These are phyloP conservation scores for Globisporangium sylvaticum DNA, from an alignment of 352 stramenopile genomes.

Conservation along the genomic window DNA sequence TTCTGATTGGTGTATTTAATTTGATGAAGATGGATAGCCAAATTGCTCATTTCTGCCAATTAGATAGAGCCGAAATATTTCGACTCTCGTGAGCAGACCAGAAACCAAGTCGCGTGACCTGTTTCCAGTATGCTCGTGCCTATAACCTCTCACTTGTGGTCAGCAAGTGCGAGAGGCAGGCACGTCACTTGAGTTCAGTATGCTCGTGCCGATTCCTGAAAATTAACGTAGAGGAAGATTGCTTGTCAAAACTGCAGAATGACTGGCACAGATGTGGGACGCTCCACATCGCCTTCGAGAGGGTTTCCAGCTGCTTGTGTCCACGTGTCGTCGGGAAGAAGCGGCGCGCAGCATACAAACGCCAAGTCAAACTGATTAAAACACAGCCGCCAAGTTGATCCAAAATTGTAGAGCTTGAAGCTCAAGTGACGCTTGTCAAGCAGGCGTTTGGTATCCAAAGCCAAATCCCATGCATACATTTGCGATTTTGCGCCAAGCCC, in stretches of 20 bases:
- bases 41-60: too few species aligned
- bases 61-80: too few species aligned
- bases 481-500: conserved; percentile 2
- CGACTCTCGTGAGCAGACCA: too few species aligned
- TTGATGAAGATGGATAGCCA: too few species aligned
- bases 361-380: background rate
- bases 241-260: background rate
- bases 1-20: too few species aligned
- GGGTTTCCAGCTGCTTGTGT: background rate
- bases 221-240: too few species aligned
- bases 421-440: background rate
- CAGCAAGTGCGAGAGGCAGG: too few species aligned
- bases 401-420: background rate
- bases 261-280: background rate
- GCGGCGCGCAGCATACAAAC: background rate
- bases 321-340: background rate
- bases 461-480: background rate
- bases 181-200: too few species aligned
- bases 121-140: too few species aligned
- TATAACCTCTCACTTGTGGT: too few species aligned
- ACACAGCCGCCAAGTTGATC: background rate
- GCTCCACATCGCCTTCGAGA: background rate
- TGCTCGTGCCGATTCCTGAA: too few species aligned
- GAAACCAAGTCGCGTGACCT: too few species aligned
- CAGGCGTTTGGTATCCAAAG: background rate